Evolutionary conservation across 352 stramenopile genomes (phyloP).

Genomic region (Elongisporangium anandrum): DNA sequence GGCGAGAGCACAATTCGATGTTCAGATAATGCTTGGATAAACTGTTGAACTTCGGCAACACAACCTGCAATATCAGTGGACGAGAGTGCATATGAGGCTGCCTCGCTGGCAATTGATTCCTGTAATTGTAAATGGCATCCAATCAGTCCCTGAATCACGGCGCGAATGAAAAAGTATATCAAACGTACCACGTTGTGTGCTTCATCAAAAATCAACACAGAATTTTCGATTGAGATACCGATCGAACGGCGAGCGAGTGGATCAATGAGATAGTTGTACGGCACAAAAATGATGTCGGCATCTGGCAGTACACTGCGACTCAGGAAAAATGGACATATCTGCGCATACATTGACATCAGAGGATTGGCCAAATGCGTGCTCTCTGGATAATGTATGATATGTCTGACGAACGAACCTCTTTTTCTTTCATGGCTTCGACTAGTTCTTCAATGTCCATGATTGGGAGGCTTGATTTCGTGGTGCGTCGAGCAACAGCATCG

Average conservation of each 20-base stretch:
- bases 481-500: conserved; percentile 49
- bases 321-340: conserved; percentile 98
- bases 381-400: background rate
- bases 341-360: background rate
- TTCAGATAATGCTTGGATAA: conserved; percentile 60
- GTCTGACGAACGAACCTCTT: conserved; percentile 28
- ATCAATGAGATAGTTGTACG: conserved; percentile 99
- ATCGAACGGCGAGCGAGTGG: conserved; percentile 85
- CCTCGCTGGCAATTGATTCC: conserved; percentile 91
- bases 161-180: conserved; percentile 14
- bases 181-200: conserved; percentile 97
- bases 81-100: conserved; percentile 95
- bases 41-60: conserved; percentile 91
- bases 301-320: conserved; percentile 87
- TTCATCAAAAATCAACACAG: conserved; percentile 99
- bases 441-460: conserved; percentile 99
- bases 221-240: conserved; percentile 94
- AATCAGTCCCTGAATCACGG: background rate
- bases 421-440: conserved; percentile 81
- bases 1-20: conserved; percentile 46
- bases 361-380: background rate
- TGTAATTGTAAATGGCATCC: conserved; percentile 6
- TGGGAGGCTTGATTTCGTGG: conserved; percentile 42
- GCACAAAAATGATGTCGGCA: conserved; percentile 97
- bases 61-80: conserved; percentile 92